Percentiles rank a stretch among this genome's conserved stretches.
phyloP scores from a whole-genome alignment of 257 asterid genomes.

The Rauvolfia tetraphylla region DNA sequence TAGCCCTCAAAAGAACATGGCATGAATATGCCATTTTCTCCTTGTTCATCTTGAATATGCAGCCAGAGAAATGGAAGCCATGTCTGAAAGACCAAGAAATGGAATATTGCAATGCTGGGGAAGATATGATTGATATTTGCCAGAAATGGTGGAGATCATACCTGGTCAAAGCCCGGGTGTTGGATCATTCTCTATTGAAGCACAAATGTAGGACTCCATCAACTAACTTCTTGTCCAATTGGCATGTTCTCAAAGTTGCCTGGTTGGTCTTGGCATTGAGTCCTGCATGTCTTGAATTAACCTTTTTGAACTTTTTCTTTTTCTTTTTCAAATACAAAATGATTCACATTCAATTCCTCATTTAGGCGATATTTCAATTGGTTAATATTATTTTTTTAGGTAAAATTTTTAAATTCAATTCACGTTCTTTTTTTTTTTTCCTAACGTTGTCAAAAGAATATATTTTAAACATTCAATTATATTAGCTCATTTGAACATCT shows the following conservation, averaged over 20 bases:
- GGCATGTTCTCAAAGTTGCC: constrained; percentile 16
- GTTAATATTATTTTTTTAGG: too few relatives aligned
- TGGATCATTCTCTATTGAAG: constrained; percentile 21
- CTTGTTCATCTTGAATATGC: background rate
- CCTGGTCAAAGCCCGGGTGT: constrained; percentile 26
- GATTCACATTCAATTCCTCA: too few relatives aligned
- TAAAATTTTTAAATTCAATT: too few relatives aligned
- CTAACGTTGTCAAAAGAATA: too few relatives aligned
- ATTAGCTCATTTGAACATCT: too few relatives aligned
- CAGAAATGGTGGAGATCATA: constrained; percentile 20
- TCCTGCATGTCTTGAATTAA: constrained; percentile 7
- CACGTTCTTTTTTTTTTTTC: too few relatives aligned
- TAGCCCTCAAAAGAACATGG: background rate
- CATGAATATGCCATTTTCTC: constrained; percentile 9
- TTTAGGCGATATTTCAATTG: too few relatives aligned
- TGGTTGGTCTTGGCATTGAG: constrained; percentile 6
- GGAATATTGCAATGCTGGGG: constrained; percentile 10
- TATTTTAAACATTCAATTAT: too few relatives aligned
- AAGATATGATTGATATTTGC: constrained; percentile 19
- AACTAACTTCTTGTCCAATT: constrained; percentile 26
- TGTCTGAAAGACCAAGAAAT: constrained; percentile 1
- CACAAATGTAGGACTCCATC: constrained; percentile 40
- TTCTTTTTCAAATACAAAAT: too few relatives aligned
- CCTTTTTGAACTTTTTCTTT: background rate
- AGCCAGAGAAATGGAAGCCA: constrained; percentile 9